Conservation (phyloP, 345 rosid genomes). For the Citrus trifoliata region DNA sequence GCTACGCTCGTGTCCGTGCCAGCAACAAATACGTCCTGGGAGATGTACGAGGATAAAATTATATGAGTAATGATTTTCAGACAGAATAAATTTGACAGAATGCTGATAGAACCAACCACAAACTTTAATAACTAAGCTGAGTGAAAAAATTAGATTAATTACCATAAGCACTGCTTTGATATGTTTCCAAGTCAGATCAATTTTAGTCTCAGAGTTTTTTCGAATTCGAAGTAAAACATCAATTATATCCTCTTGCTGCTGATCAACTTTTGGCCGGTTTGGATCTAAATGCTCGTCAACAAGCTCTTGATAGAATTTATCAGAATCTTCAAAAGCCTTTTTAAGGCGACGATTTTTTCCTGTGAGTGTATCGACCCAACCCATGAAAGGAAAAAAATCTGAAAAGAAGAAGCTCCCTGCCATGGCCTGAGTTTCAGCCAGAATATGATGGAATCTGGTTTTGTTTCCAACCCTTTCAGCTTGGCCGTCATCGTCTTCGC, state of each 20-base stretch:
- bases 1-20: conserved; percentile 29
- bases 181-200: conserved; percentile 25
- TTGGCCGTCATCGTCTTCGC: not conserved
- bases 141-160: not conserved
- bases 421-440: conserved; percentile 25
- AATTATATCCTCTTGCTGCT: conserved; percentile 23
- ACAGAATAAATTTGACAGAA: too few relatives aligned
- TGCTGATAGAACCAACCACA: not conserved
- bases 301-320: conserved; percentile 26
- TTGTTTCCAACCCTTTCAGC: not conserved
- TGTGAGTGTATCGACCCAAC: conserved; percentile 25
- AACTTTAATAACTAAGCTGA: not conserved
- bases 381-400: conserved; percentile 28
- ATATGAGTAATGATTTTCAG: too few relatives aligned
- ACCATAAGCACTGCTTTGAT: conserved; percentile 41
- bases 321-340: conserved; percentile 21
- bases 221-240: conserved; percentile 22
- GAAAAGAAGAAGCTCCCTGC: conserved; percentile 16
- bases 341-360: conserved; percentile 17
- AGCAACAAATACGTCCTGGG: conserved; percentile 27
- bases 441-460: conserved; percentile 12
- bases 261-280: not conserved
- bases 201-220: conserved; percentile 10
- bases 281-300: conserved; percentile 35
- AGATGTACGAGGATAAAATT: not conserved